A percentile compares a stretch with the other conserved stretches of the same genome.
Evolutionary conservation across 768 basidiomycete genomes (phyloP).

Genomic region (Russula sp.): DNA sequence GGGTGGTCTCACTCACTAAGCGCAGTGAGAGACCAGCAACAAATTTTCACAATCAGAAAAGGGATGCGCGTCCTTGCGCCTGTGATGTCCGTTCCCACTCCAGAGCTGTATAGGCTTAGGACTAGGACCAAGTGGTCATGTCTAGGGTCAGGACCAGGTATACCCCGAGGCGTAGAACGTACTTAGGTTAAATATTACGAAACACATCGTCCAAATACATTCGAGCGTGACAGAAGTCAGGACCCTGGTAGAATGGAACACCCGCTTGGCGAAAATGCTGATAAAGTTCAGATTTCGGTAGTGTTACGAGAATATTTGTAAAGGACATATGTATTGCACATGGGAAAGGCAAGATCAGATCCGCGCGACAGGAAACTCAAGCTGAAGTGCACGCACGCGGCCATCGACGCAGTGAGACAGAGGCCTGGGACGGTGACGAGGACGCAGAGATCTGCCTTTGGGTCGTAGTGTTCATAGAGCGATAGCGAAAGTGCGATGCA

Average conservation of each 20-base stretch:
- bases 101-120: constrained; percentile 18
- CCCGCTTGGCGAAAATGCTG: constrained; percentile 13
- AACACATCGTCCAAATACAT: constrained; percentile 23
- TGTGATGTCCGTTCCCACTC: constrained; percentile 3
- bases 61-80: neutral
- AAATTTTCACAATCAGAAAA: constrained; percentile 17
- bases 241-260: constrained; percentile 12
- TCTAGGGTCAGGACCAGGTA: neutral
- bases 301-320: too few relatives aligned
- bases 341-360: constrained; percentile 9
- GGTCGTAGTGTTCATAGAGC: constrained; percentile 9
- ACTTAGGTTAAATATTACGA: constrained; percentile 23
- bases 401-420: constrained; percentile 6
- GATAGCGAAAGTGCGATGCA: constrained; percentile 16
- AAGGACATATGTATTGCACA: neutral
- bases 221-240: constrained; percentile 19
- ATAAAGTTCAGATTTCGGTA: neutral
- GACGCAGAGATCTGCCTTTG: constrained; percentile 20
- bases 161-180: neutral
- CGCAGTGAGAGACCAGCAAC: constrained; percentile 20
- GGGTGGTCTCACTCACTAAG: constrained; percentile 11
- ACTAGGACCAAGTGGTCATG: constrained; percentile 2
- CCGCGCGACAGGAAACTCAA: neutral
- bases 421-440: constrained; percentile 18
- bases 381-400: neutral